Evolutionary conservation across 2,329 filamentous ascomycete genomes (phyloP), one percentile per base, ranked within the genome.

Genomic region (Colletotrichum orbiculare): DNA sequence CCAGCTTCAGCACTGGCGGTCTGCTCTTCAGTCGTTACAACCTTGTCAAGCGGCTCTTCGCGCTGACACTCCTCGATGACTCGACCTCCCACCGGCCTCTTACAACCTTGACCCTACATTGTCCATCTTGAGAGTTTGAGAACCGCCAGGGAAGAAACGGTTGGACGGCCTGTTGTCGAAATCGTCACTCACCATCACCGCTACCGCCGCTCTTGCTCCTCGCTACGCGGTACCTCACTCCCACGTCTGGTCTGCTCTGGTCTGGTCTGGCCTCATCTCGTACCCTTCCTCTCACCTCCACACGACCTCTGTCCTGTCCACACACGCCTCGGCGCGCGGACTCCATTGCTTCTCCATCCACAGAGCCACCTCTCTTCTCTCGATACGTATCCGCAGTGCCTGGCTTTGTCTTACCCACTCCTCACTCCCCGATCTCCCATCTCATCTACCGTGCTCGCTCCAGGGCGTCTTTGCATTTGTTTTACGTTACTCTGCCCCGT

Each of bases 401-500:
- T 64, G 48, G 33, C 45, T 54, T 53, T 56, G 43, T 25, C 54
- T 54, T 59, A 54, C 53, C 60, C 64, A 53, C 58, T 41, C 60
- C 59, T 60, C 53, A 54, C 64, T 64, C 4, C 25, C 25, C 25
- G 25, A 25, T 25, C 25, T 25, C 64, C 59, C 64, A 66, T 58
- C 64, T 64, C 64, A 66, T 64, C 64, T 66, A 54, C 64, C 64
- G 54, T 53, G 46, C 64, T 64, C 41, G 38, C 47, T 34, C 64
- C 17, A 64, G 60, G 59, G 41, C 60, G 48, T 45, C 15, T 66
- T 59, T 54, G 48, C 64, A 66, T 54, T 64, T 41, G 64, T 64
- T 64, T 66, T 66, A 64, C 60, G 64, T 66, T 66, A 63, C 62
- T 49, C 54, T 64, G 60, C 64, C 60, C 64, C 64, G 60, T 66